Percentiles rank a stretch among this genome's conserved stretches.
These are phyloP conservation scores for Huiozyma naganishii DNA, from an alignment of 805 yeast genomes.

Conservation along the genomic window DNA sequence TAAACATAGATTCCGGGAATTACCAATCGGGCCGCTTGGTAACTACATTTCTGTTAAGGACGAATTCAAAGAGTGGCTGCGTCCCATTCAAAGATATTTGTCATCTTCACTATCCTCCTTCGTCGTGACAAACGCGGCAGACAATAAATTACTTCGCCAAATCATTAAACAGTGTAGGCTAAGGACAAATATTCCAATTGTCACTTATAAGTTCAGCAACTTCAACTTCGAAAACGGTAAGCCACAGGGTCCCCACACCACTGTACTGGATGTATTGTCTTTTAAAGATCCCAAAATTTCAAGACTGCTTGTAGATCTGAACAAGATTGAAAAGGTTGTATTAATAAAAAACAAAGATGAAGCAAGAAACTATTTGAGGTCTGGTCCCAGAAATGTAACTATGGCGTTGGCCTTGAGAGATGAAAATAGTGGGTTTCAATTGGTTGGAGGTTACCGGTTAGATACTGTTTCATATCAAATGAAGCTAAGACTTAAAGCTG, in stretches of 20 bases:
- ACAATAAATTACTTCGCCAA: conserved; percentile 36
- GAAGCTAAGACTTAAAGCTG: conserved; percentile 13
- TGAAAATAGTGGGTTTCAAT: conserved; percentile 34
- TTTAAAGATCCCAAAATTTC: conserved; percentile 44
- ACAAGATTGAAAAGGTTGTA: conserved; percentile 47
- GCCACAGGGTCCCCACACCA: conserved; percentile 33
- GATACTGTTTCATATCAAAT: conserved; percentile 43
- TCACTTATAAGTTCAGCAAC: conserved; percentile 15
- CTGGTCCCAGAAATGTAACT: conserved; percentile 31
- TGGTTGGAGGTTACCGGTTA: conserved; percentile 37
- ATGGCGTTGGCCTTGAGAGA: conserved; percentile 35
- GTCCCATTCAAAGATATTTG: conserved; percentile 47
- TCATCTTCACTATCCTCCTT: conserved; percentile 46
- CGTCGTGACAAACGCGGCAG: conserved; percentile 54
- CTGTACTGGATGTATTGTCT: conserved; percentile 51
- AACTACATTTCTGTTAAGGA: conserved; percentile 43
- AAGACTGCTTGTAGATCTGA: conserved; percentile 54
- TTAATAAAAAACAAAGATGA: conserved; percentile 40
- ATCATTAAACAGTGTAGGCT: conserved; percentile 27
- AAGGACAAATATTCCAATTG: conserved; percentile 40
- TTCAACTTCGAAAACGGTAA: conserved; percentile 41
- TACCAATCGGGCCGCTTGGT: conserved; percentile 81
- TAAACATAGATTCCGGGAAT: conserved; percentile 31
- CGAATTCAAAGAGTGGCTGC: conserved; percentile 45
- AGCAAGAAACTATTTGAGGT: conserved; percentile 38